Evolutionary conservation across 1,284 basidiomycete genomes (phyloP).

Genomic region (Trametes sp.): DNA sequence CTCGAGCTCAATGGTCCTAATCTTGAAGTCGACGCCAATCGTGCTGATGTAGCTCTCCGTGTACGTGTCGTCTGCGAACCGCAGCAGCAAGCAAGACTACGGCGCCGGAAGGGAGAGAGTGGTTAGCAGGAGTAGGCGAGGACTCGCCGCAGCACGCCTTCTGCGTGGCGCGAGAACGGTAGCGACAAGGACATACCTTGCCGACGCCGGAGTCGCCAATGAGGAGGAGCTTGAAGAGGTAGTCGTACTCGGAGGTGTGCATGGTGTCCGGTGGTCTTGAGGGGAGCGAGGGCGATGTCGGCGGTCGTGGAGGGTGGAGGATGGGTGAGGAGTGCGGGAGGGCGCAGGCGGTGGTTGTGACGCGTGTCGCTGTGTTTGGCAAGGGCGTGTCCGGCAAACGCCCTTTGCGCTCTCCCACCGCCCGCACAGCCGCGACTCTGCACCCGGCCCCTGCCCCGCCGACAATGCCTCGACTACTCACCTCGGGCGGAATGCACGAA

Average conservation of each 20-base stretch:
- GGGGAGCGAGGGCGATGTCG: constrained; percentile 29
- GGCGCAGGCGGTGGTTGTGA: constrained; percentile 45
- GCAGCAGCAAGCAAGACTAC: constrained; percentile 95
- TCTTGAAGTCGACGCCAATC: constrained; percentile 99
- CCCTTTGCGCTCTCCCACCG: constrained; percentile 30
- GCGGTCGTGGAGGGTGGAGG: constrained; percentile 34
- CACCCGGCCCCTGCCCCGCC: constrained; percentile 19
- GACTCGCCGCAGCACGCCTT: constrained; percentile 16
- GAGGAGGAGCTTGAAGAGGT: constrained; percentile 96
- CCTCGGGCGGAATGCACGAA: background rate
- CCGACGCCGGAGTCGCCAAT: constrained; percentile 97
- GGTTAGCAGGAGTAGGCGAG: constrained; percentile 11
- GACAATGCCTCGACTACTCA: background rate
- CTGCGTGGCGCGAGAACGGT: constrained; percentile 17
- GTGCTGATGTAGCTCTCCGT: constrained; percentile 99
- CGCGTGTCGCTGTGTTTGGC: constrained; percentile 44
- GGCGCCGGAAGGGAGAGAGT: background rate
- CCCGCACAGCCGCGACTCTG: constrained; percentile 28
- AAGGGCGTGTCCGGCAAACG: constrained; percentile 39
- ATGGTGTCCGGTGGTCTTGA: constrained; percentile 50
- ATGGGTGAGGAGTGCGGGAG: constrained; percentile 38
- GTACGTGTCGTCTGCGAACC: constrained; percentile 99
- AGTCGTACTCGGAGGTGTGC: constrained; percentile 96
- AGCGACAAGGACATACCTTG: constrained; percentile 64
- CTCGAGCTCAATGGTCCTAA: constrained; percentile 98